Evolutionary conservation across 257 asterid species (phyloP), one percentile per base, ranked within the genome.

Genomic region (Penstemon davidsonii): DNA sequence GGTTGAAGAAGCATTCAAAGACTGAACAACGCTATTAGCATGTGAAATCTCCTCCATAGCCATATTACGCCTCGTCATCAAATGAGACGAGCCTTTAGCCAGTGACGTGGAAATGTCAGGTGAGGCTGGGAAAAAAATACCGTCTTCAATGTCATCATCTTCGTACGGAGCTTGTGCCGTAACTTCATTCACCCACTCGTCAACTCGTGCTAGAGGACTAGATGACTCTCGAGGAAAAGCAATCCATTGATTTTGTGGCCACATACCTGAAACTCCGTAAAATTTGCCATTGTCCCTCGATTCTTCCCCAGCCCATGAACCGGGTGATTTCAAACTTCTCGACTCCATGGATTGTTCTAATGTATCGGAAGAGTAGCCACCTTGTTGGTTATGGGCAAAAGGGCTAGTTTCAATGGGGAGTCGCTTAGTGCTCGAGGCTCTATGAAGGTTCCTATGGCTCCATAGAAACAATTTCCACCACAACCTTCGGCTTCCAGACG

Each of bases 161-260:
- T 60, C 66, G 51, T 68, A 60, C 25, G 83, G 78, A 67, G 87
- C 81, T 73, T 79, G 86, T 40, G 63, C 9, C 3, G 83, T 72
- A 36, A 78, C 80, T 61, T 82, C 91, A 64, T 80, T 79, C 50
- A 90, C 88, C 96, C 95, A 87, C 73, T 85, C 83, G 18, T 74
- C 75, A 13, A 85, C 84, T 74, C 91, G 81, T 10, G 81, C 43
- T 40, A 78, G 78, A 12, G 81, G 81, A 25, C 33, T 25, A 60
- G 89, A 76, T 6, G 93, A 81, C 40, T 81, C 84, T 5, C 76
- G 67, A 33, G 91, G 86, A 56, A 86, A 83, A 73, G 91, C 96
- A 76, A 87, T 84, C 95, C 93, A 90, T 68, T 90, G 95, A 68
- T 90, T 86, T 68, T 90, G 95, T 45, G 93, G 91, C 96, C 91